Percentiles rank a stretch among this genome's conserved stretches.
These are phyloP conservation scores for Eutrema japonicum DNA, from an alignment of 345 rosid species.

Conservation along the genomic window DNA sequence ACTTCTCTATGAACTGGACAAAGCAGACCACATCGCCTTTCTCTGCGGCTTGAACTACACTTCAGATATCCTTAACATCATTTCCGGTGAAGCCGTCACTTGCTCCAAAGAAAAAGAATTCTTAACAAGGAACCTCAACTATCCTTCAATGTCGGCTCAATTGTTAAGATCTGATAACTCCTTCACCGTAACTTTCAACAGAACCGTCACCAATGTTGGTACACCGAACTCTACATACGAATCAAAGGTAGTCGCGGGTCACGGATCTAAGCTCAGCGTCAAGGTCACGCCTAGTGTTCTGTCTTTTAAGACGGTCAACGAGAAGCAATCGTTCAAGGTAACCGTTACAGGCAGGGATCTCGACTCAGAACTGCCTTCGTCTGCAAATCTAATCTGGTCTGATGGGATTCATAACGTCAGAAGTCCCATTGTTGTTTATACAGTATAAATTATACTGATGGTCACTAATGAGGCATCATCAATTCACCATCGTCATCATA, in stretches of 20 bases:
- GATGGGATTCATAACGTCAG: slow-evolving; percentile 42
- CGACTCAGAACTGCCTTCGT: neutral
- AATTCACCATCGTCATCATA: neutral
- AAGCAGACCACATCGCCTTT: slow-evolving; percentile 39
- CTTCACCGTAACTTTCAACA: slow-evolving; percentile 39
- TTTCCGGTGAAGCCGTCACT: slow-evolving; percentile 45
- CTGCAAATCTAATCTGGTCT: slow-evolving; percentile 47
- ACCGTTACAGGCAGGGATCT: slow-evolving; percentile 38
- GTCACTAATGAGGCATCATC: neutral
- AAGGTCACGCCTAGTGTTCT: slow-evolving; percentile 50
- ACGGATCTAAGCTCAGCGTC: slow-evolving; percentile 27
- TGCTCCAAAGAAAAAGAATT: slow-evolving; percentile 31
- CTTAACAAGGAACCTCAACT: slow-evolving; percentile 30
- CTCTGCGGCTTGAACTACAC: slow-evolving; percentile 41
- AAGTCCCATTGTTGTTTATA: slow-evolving; percentile 44
- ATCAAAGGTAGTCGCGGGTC: slow-evolving; percentile 22
- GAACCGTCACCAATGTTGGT: slow-evolving; percentile 66
- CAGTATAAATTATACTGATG: neutral
- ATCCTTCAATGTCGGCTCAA: slow-evolving; percentile 29
- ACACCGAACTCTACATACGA: slow-evolving; percentile 50
- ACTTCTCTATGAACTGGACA: slow-evolving; percentile 39
- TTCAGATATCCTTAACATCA: neutral
- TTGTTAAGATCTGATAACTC: neutral
- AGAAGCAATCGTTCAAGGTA: slow-evolving; percentile 51
- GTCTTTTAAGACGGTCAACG: slow-evolving; percentile 44